phyloP scores from a whole-genome alignment of 73 alveolate genomes.

The Paraurostyla sp. region DNA sequence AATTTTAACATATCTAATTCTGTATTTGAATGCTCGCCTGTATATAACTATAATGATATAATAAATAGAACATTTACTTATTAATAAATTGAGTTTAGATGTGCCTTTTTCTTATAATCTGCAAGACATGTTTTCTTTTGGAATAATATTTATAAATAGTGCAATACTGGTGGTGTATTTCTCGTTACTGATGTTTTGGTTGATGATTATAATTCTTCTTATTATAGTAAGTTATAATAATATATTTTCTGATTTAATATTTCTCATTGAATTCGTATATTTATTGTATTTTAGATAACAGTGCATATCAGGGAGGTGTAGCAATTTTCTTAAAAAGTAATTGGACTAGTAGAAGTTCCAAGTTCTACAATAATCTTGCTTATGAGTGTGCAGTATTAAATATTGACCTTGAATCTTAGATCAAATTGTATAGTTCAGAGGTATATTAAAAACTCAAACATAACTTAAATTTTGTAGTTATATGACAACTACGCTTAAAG shows the following conservation, averaged over 20 bases:
- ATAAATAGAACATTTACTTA: not conserved
- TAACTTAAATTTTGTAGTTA: not conserved
- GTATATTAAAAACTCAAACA: too few relatives aligned
- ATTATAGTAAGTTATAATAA: not conserved
- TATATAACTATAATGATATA: not conserved
- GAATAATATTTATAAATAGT: not conserved
- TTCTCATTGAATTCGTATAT: too few relatives aligned
- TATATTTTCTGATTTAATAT: too few relatives aligned
- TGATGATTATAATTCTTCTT: not conserved
- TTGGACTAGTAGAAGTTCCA: not conserved
- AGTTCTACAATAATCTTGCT: slow-evolving; percentile 6
- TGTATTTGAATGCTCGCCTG: not conserved
- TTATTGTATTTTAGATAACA: not conserved
- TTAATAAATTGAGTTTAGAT: not conserved
- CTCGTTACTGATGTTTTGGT: not conserved
- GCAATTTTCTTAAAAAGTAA: not conserved
- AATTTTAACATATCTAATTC: not conserved
- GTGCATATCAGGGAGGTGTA: not conserved
- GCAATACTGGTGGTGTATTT: not conserved
- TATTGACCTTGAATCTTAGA: not conserved
- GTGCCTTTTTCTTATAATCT: not conserved
- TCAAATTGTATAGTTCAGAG: too few relatives aligned
- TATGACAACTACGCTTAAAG: slow-evolving; percentile 5
- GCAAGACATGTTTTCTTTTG: not conserved
- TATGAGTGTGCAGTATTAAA: not conserved